Conservation (phyloP, 140 eudicot species). For the Flaveria floridana region DNA sequence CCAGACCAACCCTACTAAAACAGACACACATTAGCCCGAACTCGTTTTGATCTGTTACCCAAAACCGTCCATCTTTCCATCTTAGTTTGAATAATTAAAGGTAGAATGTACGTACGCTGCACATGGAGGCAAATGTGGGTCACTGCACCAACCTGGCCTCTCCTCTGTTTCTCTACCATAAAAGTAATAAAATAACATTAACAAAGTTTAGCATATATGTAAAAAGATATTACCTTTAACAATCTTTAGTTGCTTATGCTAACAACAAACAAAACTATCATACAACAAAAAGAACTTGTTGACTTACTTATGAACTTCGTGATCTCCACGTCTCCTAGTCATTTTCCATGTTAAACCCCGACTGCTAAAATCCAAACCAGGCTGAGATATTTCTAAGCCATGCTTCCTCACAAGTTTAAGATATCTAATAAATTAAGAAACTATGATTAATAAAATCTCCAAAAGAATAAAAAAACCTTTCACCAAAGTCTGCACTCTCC, state of each 20-base stretch:
- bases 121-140: constrained; percentile 90
- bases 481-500: constrained; percentile 27
- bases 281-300: not conserved
- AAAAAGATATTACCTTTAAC: not conserved
- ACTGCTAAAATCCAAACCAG: constrained; percentile 63
- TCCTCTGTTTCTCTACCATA: constrained; percentile 57
- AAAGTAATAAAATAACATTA: not conserved
- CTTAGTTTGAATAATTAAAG: not conserved
- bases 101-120: constrained; percentile 60
- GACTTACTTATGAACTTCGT: constrained; percentile 86
- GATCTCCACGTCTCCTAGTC: constrained; percentile 63
- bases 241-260: constrained; percentile 18
- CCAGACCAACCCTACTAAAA: not conserved
- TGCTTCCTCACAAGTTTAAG: constrained; percentile 78
- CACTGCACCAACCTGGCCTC: constrained; percentile 81
- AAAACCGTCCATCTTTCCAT: not conserved
- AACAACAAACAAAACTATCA: not conserved
- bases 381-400: constrained; percentile 94
- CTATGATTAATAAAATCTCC: not conserved
- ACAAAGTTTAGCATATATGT: constrained; percentile 12
- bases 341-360: constrained; percentile 68
- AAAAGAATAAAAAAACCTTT: not conserved
- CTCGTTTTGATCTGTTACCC: not conserved
- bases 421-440: constrained; percentile 46
- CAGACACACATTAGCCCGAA: not conserved